Percentiles rank a stretch among this genome's conserved stretches.
These are phyloP conservation scores for Hibiscus tridactylites DNA, from an alignment of 345 rosid species.

Conservation along the genomic window DNA sequence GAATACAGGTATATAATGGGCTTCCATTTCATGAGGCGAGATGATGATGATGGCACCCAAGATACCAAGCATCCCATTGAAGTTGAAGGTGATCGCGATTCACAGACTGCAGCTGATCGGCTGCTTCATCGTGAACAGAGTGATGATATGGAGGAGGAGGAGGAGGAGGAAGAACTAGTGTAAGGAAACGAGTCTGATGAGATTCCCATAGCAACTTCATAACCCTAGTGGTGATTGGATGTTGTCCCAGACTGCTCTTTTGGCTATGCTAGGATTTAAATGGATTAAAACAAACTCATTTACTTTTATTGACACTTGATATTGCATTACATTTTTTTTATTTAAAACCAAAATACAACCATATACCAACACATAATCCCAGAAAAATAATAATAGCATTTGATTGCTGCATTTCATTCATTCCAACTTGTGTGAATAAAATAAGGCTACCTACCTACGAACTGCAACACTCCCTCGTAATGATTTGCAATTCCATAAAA, in stretches of 20 bases:
- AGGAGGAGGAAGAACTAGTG: background rate
- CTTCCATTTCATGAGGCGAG: conserved; percentile 48
- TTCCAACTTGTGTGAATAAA: background rate
- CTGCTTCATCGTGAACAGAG: background rate
- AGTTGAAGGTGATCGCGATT: conserved; percentile 1
- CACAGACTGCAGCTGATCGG: conserved; percentile 4
- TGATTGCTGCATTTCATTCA: background rate
- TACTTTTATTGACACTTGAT: background rate
- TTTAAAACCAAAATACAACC: background rate
- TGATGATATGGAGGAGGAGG: background rate
- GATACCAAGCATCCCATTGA: background rate
- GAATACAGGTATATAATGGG: conserved; percentile 59
- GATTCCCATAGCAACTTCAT: background rate
- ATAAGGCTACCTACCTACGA: background rate
- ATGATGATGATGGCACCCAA: conserved; percentile 9
- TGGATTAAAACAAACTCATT: background rate
- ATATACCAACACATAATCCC: background rate
- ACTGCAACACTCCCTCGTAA: background rate
- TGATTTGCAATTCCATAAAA: background rate
- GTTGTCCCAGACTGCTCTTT: background rate
- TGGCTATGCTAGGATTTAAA: background rate
- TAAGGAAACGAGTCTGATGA: background rate
- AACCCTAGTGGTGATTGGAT: background rate
- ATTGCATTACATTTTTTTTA: background rate
- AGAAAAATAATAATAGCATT: background rate